These are phyloP conservation scores for Globisporangium iwayamae DNA, from an alignment of 352 stramenopile species.

Conservation along the genomic window DNA sequence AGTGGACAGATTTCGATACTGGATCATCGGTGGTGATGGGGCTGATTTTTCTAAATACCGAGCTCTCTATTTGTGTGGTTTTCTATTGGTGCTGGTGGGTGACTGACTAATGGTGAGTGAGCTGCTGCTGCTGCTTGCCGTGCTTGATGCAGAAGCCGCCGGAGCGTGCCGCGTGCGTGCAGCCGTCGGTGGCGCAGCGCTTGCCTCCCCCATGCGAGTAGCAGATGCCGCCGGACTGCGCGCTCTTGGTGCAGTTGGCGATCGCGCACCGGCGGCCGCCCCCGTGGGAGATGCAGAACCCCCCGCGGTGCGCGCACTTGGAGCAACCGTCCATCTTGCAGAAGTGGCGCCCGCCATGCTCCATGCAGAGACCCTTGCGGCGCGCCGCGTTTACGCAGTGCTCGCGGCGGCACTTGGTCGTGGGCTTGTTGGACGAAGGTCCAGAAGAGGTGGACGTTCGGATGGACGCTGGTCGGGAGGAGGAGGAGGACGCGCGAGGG, in stretches of 20 bases:
- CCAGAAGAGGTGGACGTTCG: slow-evolving; percentile 19
- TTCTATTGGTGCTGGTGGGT: slow-evolving; percentile 5
- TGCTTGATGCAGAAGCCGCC: slow-evolving; percentile 85
- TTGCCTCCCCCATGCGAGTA: slow-evolving; percentile 85
- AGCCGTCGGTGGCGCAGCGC: slow-evolving; percentile 68
- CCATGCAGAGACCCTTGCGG: slow-evolving; percentile 84
- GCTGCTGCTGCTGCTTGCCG: slow-evolving; percentile 56
- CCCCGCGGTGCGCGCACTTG: slow-evolving; percentile 79
- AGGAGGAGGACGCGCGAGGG: slow-evolving; percentile 9
- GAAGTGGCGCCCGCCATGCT: slow-evolving; percentile 82
- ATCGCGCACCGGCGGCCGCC: slow-evolving; percentile 73
- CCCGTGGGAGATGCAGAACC: slow-evolving; percentile 80
- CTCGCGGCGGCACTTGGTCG: slow-evolving; percentile 54
- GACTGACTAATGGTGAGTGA: neutral
- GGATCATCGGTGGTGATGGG: no score
- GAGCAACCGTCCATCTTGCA: slow-evolving; percentile 83
- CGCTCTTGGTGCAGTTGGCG: slow-evolving; percentile 70
- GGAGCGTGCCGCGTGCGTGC: slow-evolving; percentile 72
- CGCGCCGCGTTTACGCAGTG: slow-evolving; percentile 67
- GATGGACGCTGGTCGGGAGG: neutral
- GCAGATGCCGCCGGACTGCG: slow-evolving; percentile 79
- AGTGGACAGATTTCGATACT: neutral
- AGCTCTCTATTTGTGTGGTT: neutral
- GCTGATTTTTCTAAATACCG: neutral
- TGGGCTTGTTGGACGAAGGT: slow-evolving; percentile 4